Base-by-base conservation (phyloP, 2,329 filamentous ascomycete genomes). In the Leptographium lundbergii region DNA sequence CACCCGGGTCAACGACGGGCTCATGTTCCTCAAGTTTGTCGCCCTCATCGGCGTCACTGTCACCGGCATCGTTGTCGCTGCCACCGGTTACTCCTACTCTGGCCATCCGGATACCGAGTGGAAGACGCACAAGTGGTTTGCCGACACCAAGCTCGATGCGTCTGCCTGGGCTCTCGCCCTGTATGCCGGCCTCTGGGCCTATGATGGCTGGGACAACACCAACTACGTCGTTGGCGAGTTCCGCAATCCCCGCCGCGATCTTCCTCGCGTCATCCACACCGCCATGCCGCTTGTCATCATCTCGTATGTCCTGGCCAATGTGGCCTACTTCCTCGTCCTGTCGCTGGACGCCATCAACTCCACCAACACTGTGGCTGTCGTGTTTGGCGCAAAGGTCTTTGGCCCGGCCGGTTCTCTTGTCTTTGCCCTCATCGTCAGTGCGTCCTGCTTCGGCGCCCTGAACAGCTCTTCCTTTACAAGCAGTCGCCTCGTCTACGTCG, bases 181-280 rank as follows among this genome's bases (percentile, higher is more conserved):
- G 54, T 99, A 99, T 70, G 92, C 91, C 19, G 94, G 94, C 10
- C 79, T 99, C 6, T 99, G 94, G 94, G 94, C 94, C 0, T 99
- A 94, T 73, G 94, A 99, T 69, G 94, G 94, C 34, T 99, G 94
- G 94, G 94, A 99, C 70, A 99, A 99, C 71, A 95, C 92, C 63
- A 99, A 96, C 73, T 99, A 96, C 68, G 94, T 99, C 7, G 91
- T 95, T 0, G 94, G 91, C 66, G 94, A 99, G 73, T 97, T 99
- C 75, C 88, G 91, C 67, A 91, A 96, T 68, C 90, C 94, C 0
- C 81, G 82, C 54, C 85, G 91, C 63, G 94, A 99, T 70, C 84
- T 99, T 11, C 94, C 94, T 0, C 85, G 90, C 25, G 91, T 96
- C 29, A 96, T 99, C 60, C 94, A 99, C 73, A 96, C 92, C 0